A percentile compares a stretch with the other conserved stretches of the same genome.
phyloP scores from a whole-genome alignment of 2,329 filamentous ascomycete species.

The Sporothrix mexicana region DNA sequence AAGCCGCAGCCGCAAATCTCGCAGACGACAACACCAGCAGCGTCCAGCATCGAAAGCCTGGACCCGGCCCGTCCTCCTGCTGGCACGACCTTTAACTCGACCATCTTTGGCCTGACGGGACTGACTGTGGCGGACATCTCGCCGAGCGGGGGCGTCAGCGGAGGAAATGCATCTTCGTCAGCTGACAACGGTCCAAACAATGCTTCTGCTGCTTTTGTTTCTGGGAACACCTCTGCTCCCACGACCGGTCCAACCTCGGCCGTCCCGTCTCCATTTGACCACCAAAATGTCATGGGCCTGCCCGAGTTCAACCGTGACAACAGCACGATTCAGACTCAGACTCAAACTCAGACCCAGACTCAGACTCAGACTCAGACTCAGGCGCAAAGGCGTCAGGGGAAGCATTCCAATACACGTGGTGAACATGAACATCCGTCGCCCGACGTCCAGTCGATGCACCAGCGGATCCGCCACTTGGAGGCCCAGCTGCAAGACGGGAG shows the following conservation, averaged over 20 bases:
- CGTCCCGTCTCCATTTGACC: background rate
- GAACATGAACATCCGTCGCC: too few relatives aligned
- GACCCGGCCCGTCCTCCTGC: background rate
- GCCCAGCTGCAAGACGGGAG: constrained; percentile 17
- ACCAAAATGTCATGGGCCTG: background rate
- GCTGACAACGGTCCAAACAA: background rate
- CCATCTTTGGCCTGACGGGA: background rate
- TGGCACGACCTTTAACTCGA: background rate
- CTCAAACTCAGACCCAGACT: too few relatives aligned
- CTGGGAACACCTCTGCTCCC: background rate
- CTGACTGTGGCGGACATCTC: background rate
- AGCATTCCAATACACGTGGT: too few relatives aligned
- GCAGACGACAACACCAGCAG: background rate
- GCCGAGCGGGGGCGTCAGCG: background rate
- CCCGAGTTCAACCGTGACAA: background rate
- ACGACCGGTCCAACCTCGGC: background rate
- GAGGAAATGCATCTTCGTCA: too few relatives aligned
- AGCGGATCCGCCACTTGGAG: constrained; percentile 31
- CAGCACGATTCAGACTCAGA: background rate
- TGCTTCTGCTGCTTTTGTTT: background rate
- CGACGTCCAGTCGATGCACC: constrained; percentile 1
- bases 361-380: too few relatives aligned
- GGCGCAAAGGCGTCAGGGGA: too few relatives aligned
- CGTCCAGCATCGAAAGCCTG: background rate
- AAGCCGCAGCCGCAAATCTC: background rate